Conservation (phyloP, 495 filamentous ascomycete genomes). For the Daldinia bambusicola region DNA sequence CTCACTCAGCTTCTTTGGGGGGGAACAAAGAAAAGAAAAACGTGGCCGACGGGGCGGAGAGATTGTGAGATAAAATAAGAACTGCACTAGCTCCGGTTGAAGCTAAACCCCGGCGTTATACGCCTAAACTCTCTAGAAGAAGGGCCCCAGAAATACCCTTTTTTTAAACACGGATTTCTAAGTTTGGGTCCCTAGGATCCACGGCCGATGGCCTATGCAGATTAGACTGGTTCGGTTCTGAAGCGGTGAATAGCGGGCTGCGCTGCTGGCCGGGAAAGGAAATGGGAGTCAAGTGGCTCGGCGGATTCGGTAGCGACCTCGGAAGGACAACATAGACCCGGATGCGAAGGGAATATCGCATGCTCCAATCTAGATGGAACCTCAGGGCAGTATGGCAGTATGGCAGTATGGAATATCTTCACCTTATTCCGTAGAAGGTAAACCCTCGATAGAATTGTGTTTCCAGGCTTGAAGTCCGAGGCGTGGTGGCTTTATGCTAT, state of each 20-base stretch:
- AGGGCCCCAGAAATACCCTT: conserved; percentile 30
- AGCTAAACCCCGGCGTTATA: conserved; percentile 32
- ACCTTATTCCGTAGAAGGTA: conserved; percentile 31
- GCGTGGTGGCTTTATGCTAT: conserved; percentile 37
- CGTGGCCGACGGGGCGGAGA: conserved; percentile 32
- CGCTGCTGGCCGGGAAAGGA: conserved; percentile 42
- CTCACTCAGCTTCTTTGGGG: conserved; percentile 32
- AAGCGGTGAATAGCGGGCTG: conserved; percentile 40
- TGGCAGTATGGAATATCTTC: conserved; percentile 39
- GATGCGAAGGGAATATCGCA: conserved; percentile 42
- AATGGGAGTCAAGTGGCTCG: conserved; percentile 43
- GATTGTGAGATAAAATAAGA: conserved; percentile 37
- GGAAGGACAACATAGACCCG: conserved; percentile 39
- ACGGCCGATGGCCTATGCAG: conserved; percentile 40
- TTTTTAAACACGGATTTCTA: conserved; percentile 39
- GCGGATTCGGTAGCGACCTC: conserved; percentile 42
- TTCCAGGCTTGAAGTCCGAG: conserved; percentile 27
- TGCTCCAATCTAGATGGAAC: conserved; percentile 39
- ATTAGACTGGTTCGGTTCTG: conserved; percentile 37
- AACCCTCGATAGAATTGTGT: conserved; percentile 19
- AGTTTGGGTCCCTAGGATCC: conserved; percentile 39
- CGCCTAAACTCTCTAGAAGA: conserved; percentile 30
- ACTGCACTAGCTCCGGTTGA: conserved; percentile 36
- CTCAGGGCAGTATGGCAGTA: conserved; percentile 35
- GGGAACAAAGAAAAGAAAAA: conserved; percentile 32